Base-by-base conservation (phyloP, 495 filamentous ascomycete species). In the Pyrenula massariospora region DNA sequence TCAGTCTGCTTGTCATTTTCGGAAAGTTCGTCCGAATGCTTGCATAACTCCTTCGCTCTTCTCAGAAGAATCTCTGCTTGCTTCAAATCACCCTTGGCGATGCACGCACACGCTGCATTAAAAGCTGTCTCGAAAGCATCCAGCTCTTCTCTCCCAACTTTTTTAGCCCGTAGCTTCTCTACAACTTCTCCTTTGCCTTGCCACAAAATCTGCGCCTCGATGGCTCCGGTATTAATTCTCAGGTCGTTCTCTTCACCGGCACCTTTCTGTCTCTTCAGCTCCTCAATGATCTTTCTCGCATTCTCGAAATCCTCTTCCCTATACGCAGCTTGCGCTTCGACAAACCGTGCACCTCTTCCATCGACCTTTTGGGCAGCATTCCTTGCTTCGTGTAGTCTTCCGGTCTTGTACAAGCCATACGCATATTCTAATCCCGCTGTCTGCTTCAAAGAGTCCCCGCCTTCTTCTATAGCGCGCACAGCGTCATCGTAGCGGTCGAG, bases 401-500 rank as follows among this genome's bases (percentile, higher is more conserved):
- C 91, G 11, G 81, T 78, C 66, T 94, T 96, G 72, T 97, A 99
- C 21, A 95, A 75, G 19, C 87, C 85, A 77, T 99, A 99, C 2
- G 89, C 88, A 66, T 86, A 86, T 70, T 96, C 93, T 50, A 95
- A 69, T 11, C 73, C 63, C 23, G 87, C 91, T 36, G 66, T 67
- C 52, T 83, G 73, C 65, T 86, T 86, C 56, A 96, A 67, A 53
- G 67, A 70, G 60, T 86, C 75, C 31, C 86, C 87, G 50, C 78
- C 85, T 42, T 84, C 80, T 63, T 89, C 83, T 56, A 97, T 78
- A 25, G 83, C 80, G 49, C 82, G 83, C 52, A 95, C 74, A 22
- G 90, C 87, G 71, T 98, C 93, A 20, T 93, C 86, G 68, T 86
- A 96, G 57, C 91, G 89, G 66, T 99, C 94, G 53, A 97, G 84